Conservation (phyloP, 2,329 filamentous ascomycete species). For the Lomentospora prolificans region DNA sequence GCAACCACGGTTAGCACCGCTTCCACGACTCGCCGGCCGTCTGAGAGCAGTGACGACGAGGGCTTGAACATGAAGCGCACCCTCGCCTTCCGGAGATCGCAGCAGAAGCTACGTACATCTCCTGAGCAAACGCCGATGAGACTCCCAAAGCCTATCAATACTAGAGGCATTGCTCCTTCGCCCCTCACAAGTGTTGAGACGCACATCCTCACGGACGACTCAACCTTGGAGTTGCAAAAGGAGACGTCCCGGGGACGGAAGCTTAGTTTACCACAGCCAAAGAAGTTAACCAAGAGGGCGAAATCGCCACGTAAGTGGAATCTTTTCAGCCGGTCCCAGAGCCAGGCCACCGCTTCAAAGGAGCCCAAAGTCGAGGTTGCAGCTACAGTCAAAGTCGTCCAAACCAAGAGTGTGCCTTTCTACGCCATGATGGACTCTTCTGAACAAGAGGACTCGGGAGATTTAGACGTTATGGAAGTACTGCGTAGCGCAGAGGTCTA, state of each 20-base stretch:
- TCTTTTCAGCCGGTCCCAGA: conserved; percentile 48
- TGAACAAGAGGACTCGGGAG: conserved; percentile 40
- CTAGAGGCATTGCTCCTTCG: conserved; percentile 30
- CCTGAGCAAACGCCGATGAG: conserved; percentile 29
- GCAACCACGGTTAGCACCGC: conserved; percentile 12
- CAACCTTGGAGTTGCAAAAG: conserved; percentile 26
- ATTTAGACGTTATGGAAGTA: conserved; percentile 30
- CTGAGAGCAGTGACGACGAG: conserved; percentile 49
- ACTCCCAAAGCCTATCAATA: conserved; percentile 44
- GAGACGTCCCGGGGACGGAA: conserved; percentile 22
- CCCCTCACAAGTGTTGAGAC: conserved; percentile 48
- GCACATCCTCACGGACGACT: conserved; percentile 28
- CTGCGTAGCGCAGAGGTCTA: conserved; percentile 38
- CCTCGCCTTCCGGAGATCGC: conserved; percentile 44
- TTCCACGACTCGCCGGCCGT: conserved; percentile 31
- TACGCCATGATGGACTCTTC: conserved; percentile 54
- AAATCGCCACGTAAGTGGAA: conserved; percentile 54
- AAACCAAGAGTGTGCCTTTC: conserved; percentile 44
- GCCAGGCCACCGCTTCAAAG: conserved; percentile 28
- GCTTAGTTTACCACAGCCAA: conserved; percentile 24
- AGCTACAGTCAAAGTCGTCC: conserved; percentile 37
- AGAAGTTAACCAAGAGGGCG: conserved; percentile 45
- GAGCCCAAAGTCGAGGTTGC: conserved; percentile 29
- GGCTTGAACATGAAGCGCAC: conserved; percentile 36
- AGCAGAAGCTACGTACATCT: conserved; percentile 38